Evolutionary conservation across 2,329 filamentous ascomycete genomes (phyloP), one percentile per base, ranked within the genome.

Genomic region (Xylariaceae sp.): DNA sequence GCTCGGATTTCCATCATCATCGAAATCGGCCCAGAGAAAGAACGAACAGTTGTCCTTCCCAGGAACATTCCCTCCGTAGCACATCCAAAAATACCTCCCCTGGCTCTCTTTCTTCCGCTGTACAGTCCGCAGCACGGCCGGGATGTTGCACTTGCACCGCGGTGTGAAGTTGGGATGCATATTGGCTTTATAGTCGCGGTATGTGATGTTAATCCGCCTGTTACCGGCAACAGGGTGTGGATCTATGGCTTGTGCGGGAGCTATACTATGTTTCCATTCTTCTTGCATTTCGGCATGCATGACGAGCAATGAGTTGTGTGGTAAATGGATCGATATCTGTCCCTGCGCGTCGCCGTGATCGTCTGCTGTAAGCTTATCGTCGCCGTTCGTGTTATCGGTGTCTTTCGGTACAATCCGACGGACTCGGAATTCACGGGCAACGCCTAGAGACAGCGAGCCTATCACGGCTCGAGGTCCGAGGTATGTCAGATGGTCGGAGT

Each of bases 281-380:
- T 97, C 92, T 62, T 97, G 92, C 88, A 95, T 97, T 62, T 95
- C 89, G 1, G 92, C 91, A 60, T 97, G 91, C 93, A 98, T 97
- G 8, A 97, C 75, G 0, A 98, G 75, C 0, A 97, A 76, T 1
- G 88, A 94, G 64, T 97, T 97, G 66, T 97, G 93, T 0, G 92
- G 92, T 0, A 97, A 80, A 57, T 96, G 89, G 35, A 97, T 93
- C 1, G 89, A 83, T 47, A 97, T 92, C 62, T 95, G 91, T 4
- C 91, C 92, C 59, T 87, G 81, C 0, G 77, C 75, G 53, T 93
- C 85, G n/a, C n/a, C n/a, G n/a, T n/a, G n/a, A n/a, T n/a, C n/a
- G n/a, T n/a, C n/a, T n/a, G n/a, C n/a, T n/a, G n/a, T n/a, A n/a
- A n/a, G n/a, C 2, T 43, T 37, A 11, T 74, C 69, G 3, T 68